Evolutionary conservation across 2,329 filamentous ascomycete species (phyloP).

Genomic region (Colletotrichum sp.): DNA sequence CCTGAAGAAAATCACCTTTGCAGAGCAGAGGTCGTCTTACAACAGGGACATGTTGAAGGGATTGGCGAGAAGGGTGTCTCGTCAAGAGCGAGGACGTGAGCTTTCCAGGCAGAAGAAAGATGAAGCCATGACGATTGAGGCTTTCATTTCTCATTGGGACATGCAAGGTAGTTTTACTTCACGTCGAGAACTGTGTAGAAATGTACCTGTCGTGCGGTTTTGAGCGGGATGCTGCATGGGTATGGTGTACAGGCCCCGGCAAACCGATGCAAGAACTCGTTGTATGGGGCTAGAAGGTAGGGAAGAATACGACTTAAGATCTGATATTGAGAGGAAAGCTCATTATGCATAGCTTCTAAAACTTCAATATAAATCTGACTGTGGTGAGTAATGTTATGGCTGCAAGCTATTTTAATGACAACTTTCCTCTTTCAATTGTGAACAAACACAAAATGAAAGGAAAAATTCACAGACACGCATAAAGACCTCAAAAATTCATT

Average conservation of each 20-base stretch:
- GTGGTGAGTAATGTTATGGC: rapidly evolving
- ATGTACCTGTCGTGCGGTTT: rapidly evolving
- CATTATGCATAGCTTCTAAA: rapidly evolving
- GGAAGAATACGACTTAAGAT: rapidly evolving
- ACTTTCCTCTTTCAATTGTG: rapidly evolving
- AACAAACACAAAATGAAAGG: rapidly evolving
- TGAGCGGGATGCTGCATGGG: background rate
- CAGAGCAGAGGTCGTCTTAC: rapidly evolving
- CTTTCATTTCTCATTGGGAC: too few species aligned
- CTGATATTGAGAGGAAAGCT: rapidly evolving
- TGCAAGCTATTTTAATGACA: too few species aligned
- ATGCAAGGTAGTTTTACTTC: too few species aligned
- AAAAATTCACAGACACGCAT: background rate
- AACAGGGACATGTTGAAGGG: rapidly evolving
- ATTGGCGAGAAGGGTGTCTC: background rate
- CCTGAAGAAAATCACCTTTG: rapidly evolving
- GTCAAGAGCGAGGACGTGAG: background rate
- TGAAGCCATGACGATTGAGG: too few species aligned
- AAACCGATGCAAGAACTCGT: background rate
- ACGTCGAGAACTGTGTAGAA: rapidly evolving
- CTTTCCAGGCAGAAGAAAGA: rapidly evolving
- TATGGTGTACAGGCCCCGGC: background rate
- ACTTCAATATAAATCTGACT: rapidly evolving
- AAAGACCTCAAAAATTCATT: rapidly evolving
- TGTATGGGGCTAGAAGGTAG: background rate